Evolutionary conservation across 352 stramenopile species (phyloP), one percentile per base, ranked within the genome.

Genomic region (Globisporangium spiculum): DNA sequence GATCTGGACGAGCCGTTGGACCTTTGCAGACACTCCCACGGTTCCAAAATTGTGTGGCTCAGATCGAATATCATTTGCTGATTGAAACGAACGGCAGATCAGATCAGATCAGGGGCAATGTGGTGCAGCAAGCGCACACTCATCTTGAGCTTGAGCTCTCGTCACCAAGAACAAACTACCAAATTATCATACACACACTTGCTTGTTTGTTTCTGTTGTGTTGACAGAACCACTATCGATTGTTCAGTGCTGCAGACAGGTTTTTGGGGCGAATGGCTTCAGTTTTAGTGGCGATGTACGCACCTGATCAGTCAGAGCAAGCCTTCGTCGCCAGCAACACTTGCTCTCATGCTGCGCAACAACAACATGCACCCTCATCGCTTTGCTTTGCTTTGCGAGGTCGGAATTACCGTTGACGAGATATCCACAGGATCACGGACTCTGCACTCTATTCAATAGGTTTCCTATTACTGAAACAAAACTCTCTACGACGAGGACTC

Each of bases 1-100:
- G 48, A 24, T 55, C n/a, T 26, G 48, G 20, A 60, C 9, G 24
- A 22, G 54, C 27, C 1, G 27, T 26, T 41, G 30, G 30, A 60
- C 55, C 55, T 60, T 41, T 26, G 18, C 30, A 46, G 27, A 12
- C 52, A 58, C 52, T 5, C 12, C 16, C 10, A 36, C 7, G 18
- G 24, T 60, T 46, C 55, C 30, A 16, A 22, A 60, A 60, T 26
- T 32, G 54, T 60, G 54, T 44, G 54, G 54, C 54, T 60, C 54
- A 60, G 55, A 20, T 22, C 54, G 54, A 41, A 60, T 24, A 26
- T 60, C 5, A 3, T n/a, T n/a, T 27, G 2, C 6, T 27, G 48
- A 22, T 14, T 12, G 22, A 30, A 6, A n/a, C n/a, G 36, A 6
- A n/a, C 36, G 8, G 22, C 20, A 56, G 50, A 36, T 36, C 32